Evolutionary conservation across 2,329 filamentous ascomycete species (phyloP), one percentile per base, ranked within the genome.

Genomic region (Fusarium euwallaceae): DNA sequence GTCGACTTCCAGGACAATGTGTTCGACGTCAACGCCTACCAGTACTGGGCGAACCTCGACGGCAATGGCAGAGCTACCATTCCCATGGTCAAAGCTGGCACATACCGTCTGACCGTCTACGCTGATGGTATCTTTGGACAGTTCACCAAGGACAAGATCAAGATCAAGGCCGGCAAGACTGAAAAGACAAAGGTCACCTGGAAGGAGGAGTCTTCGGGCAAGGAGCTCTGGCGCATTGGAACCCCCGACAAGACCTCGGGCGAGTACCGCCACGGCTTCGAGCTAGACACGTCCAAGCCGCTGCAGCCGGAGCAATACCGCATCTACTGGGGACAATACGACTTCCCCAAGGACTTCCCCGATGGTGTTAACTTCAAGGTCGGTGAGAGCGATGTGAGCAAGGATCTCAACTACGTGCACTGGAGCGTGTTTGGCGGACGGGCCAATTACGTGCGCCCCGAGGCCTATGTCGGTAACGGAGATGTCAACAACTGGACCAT

Each of bases 401-500:
- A 81, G 12, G 88, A 91, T 74, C 83, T 91, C 69, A 92, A 92
- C 80, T 92, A 92, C 65, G 87, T 92, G 5, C 91, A 92, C 78
- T 92, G 90, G 91, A 88, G 87, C 66, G 89, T 90, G 10, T 92
- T 91, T 74, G 90, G 90, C 1, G 88, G 88, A 7, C 82, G 87
- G 32, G 88, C 83, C 1, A 88, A 90, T 79, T 85, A 80, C 16
- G 63, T 84, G 4, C 83, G 88, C 1, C 80, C 83, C 1, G 81
- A 85, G 53, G 80, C 84, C 6, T 86, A 87, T 60, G 81, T 83
- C 48, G 82, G 85, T 22, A 85, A 85, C 71, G 78, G 77, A 85
- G 60, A 79, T 24, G 84, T 90, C 29, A 90, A 90, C 78, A 90
- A 91, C 79, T 91, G 89, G 90, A 91, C 87, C 0, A 82, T 92